Evolutionary conservation across 768 basidiomycete genomes (phyloP), one percentile per base, ranked within the genome.

Genomic region (Russula ochroleuca): DNA sequence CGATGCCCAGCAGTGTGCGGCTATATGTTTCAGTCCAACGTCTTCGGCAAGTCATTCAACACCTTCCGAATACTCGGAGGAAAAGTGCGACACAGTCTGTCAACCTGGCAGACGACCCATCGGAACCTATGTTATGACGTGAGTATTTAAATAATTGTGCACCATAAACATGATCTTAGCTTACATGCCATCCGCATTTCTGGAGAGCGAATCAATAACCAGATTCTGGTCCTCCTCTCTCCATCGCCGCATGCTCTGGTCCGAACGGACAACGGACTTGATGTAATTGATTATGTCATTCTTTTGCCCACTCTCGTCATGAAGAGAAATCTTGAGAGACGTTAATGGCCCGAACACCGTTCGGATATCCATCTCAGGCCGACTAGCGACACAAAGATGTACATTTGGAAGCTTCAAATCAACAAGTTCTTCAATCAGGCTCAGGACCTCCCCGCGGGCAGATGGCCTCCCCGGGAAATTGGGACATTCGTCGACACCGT

Each of bases 401-500:
- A 64, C 19, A 15, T 62, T 49, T 2, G 37, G 51, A 23, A 61
- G 37, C 4, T 28, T 23, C 10, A 41, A 8, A 5, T 8, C 37
- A 19, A 25, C 17, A 6, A 64, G 45, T 19, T 56, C 52, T 17
- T 31, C 58, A 13, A 64, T 2, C 8, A 41, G 11, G 1, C 41
- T 21, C 25, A 64, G 47, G n/a, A 61, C 59, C 9, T 60, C 35
- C 49, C 60, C 62, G 3, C 62, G 56, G 0, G 40, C n/a, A 0
- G 62, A 38, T 11, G 63, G 53, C 11, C 23, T 56, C 45, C 59
- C 63, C 2, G 63, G 25, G 8, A 14, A n/a, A 14, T 65, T 40
- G 1, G 59, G 60, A 15, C 63, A 65, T 33, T 64, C 63, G 9
- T 64, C 63, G 2, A 61, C 37, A 14, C 58, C 63, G n/a, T 64